Conservation (phyloP, 139 green algal genomes). For the Chlorella sp. region DNA sequence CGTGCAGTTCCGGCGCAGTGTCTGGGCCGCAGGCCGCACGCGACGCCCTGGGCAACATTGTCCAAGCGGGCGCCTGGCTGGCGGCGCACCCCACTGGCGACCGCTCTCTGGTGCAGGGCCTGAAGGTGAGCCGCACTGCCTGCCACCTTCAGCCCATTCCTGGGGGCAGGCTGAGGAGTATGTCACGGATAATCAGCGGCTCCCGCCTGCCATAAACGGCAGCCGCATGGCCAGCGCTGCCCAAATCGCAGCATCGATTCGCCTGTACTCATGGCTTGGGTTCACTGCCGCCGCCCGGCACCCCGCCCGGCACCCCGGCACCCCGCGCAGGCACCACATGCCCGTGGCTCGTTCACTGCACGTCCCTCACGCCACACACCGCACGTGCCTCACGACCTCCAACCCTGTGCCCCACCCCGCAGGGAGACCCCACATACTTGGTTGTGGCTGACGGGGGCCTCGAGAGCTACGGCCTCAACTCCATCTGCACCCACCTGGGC, state of each 20-base stretch:
- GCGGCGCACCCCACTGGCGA: slow-evolving; percentile 89
- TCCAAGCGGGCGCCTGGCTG: slow-evolving; percentile 81
- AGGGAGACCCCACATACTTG: slow-evolving; percentile 98
- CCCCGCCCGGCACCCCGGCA: background rate
- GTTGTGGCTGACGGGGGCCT: slow-evolving; percentile 78
- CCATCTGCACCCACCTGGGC: slow-evolving; percentile 98
- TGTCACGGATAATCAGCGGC: too few species aligned
- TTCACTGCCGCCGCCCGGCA: background rate
- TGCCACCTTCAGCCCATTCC: too few species aligned
- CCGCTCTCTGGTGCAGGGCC: slow-evolving; percentile 89
- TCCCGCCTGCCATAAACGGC: too few species aligned
- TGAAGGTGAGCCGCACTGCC: slow-evolving; percentile 76
- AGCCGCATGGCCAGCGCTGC: background rate
- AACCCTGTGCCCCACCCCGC: background rate
- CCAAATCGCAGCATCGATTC: background rate
- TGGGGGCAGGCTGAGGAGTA: too few species aligned
- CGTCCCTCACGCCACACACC: too few species aligned
- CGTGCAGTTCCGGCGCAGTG: slow-evolving; percentile 73
- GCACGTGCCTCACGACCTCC: too few species aligned
- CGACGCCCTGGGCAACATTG: slow-evolving; percentile 94
- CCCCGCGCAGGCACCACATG: too few species aligned
- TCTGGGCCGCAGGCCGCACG: slow-evolving; percentile 84
- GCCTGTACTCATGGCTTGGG: too few species aligned
- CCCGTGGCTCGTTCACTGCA: too few species aligned
- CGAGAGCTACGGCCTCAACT: slow-evolving; percentile 81